These are phyloP conservation scores for Vaccinium myrtillus DNA, from an alignment of 148 eudicot genomes.

Conservation along the genomic window DNA sequence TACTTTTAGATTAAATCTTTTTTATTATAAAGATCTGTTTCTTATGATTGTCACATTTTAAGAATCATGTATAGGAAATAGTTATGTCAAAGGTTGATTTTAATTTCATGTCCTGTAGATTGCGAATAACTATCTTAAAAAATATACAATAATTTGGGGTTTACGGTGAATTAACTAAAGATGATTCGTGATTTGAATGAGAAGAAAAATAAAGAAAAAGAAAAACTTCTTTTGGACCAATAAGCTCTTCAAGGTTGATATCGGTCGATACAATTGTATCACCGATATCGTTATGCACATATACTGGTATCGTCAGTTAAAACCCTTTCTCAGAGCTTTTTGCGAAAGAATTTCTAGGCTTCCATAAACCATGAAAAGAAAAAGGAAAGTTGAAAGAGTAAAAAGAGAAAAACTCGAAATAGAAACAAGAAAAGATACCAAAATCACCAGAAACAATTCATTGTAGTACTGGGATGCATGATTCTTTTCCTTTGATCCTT, in stretches of 20 bases:
- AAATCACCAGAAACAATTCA: neutral
- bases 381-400: neutral
- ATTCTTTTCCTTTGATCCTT: neutral
- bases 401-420: neutral
- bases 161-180: neutral
- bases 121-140: neutral
- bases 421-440: neutral
- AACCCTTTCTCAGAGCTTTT: neutral
- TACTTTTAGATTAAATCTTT: neutral
- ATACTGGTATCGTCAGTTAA: neutral
- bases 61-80: neutral
- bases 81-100: neutral
- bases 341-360: neutral
- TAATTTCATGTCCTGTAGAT: neutral
- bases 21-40: neutral
- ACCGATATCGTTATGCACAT: neutral
- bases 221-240: neutral
- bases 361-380: neutral
- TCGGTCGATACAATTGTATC: neutral
- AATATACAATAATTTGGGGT: neutral
- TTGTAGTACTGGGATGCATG: neutral
- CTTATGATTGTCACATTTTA: neutral
- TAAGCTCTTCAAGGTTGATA: neutral
- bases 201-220: neutral
- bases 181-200: neutral